Conservation (phyloP, 2,329 filamentous ascomycete species). For the Sporothrix variecibatus region DNA sequence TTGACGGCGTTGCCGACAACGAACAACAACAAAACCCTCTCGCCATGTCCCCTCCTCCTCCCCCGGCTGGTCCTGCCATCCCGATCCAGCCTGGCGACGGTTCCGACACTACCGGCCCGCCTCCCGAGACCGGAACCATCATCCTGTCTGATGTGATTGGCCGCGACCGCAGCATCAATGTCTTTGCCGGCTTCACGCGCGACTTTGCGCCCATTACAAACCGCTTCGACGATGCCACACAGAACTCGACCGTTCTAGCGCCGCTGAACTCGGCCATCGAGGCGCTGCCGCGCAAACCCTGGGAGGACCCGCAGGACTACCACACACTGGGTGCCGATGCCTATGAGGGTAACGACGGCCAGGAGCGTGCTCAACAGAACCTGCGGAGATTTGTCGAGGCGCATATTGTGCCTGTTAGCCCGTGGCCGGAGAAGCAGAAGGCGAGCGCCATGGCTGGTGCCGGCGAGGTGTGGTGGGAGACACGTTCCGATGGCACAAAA, state of each 20-base stretch:
- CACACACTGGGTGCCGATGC: constrained; percentile 64
- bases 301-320: constrained; percentile 78
- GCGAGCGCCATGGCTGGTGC: constrained; percentile 65
- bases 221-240: constrained; percentile 65
- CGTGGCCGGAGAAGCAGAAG: constrained; percentile 71
- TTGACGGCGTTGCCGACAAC: background rate
- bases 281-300: constrained; percentile 78
- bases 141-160: constrained; percentile 84
- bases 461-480: constrained; percentile 79
- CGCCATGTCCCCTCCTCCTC: constrained; percentile 32
- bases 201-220: constrained; percentile 69
- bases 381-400: constrained; percentile 79
- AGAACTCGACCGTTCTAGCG: constrained; percentile 83
- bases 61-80: constrained; percentile 31
- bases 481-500: constrained; percentile 63
- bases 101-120: constrained; percentile 33
- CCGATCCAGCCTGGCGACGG: constrained; percentile 32
- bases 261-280: constrained; percentile 83
- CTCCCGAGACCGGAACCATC: constrained; percentile 47
- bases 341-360: constrained; percentile 74
- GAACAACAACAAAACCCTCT: constrained; percentile 22
- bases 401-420: constrained; percentile 74
- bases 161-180: constrained; percentile 74
- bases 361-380: constrained; percentile 75
- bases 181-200: constrained; percentile 80